Base-by-base conservation (phyloP, 495 filamentous ascomycete genomes). In the Penicillium arizonense region DNA sequence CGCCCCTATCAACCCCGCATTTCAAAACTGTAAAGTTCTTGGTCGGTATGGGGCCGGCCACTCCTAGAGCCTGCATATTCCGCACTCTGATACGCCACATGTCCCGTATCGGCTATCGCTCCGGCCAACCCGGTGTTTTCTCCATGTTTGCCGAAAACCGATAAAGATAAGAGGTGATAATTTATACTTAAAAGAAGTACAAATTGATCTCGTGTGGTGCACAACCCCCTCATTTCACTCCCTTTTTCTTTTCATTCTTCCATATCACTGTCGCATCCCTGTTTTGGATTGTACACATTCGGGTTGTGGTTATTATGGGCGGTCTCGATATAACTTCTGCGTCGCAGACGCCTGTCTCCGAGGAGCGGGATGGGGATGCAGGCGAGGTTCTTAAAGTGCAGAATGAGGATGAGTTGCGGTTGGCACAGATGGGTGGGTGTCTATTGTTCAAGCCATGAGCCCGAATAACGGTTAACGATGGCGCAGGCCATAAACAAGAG, bases 361-460 rank as follows among this genome's bases (percentile, higher is more conserved):
- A 44, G 11, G 47, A 50, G 14, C 18, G 32, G 8, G 37, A 57
- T 39, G 26, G 2, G 3, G n/a, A 41, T 39, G 32, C 1, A 4
- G 14, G 44, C 5, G 52, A 41, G 0, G n/a, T 45, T 4, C 49
- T 65, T 28, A 60, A 57, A 28, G 61, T 63, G 2, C 61, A 59
- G 14, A 55, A 72, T 66, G 59, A 63, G 23, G 71, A 74, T 44
- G 71, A 74, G 51, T 42, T 72, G 53, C 68, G 71, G 44, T 39
- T 74, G 68, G 71, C 71, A 21, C 71, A 74, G 42, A 74, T 74
- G 71, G 71, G 71, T 74, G 49, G 11, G 63, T 58, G 2, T 9
- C 28, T 14, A n/a, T 44, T 11, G 5, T 34, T 35, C 16, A 20
- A 39, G 4, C n/a, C 4, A 26, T 34, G 23, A 14, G 14, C 13